Conservation (phyloP, 345 rosid species). For the Anacardium occidentale region DNA sequence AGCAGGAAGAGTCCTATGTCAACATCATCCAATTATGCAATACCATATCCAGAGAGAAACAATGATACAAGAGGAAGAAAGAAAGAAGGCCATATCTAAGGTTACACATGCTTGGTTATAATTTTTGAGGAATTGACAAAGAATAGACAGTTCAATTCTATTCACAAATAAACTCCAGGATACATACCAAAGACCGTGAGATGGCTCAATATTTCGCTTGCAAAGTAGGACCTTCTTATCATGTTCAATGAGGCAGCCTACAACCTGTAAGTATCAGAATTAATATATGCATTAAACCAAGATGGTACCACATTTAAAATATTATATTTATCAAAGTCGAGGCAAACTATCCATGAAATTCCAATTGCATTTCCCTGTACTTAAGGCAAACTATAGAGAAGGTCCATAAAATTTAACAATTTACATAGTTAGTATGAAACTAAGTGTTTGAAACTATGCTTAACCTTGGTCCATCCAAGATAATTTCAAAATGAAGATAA, state of each 20-base stretch:
- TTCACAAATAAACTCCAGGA: constrained; percentile 7
- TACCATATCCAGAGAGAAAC: constrained; percentile 8
- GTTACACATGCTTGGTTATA: constrained; percentile 7
- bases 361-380: background rate
- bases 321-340: background rate
- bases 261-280: constrained; percentile 52
- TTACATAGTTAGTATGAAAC: background rate
- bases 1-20: constrained; percentile 94
- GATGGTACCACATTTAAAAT: background rate
- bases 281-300: constrained; percentile 15
- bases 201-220: constrained; percentile 96
- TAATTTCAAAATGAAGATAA: background rate
- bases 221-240: constrained; percentile 85
- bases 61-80: constrained; percentile 4
- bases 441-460: background rate
- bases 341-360: background rate
- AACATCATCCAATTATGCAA: constrained; percentile 21
- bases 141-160: background rate
- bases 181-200: constrained; percentile 76
- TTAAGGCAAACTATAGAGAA: background rate
- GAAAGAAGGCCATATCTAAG: constrained; percentile 9
- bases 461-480: background rate
- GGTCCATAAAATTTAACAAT: background rate
- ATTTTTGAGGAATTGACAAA: background rate
- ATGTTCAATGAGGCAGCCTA: constrained; percentile 92